A percentile compares a stretch with the other conserved stretches of the same genome.
Evolutionary conservation across 306 rosid genomes (phyloP).

Genomic region (Glycine tomentella): DNA sequence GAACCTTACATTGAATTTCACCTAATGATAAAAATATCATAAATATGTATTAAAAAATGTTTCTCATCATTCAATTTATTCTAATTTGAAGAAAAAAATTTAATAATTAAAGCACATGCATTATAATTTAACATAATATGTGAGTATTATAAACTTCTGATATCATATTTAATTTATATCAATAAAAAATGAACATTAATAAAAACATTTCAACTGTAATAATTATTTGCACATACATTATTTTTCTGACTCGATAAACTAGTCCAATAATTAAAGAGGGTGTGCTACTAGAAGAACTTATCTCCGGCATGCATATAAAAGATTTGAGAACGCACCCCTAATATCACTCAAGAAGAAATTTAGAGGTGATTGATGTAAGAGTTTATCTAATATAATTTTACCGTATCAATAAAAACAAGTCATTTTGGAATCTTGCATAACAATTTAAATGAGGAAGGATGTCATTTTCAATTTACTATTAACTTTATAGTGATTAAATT

Average conservation of each 20-base stretch:
- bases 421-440: not conserved
- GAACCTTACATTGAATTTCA: not conserved
- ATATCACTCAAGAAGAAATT: not conserved
- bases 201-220: not conserved
- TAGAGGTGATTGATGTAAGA: conserved; percentile 3
- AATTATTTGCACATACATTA: not conserved
- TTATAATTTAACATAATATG: too few species aligned
- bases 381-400: not conserved
- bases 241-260: not conserved
- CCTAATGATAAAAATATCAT: not conserved
- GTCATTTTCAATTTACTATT: not conserved
- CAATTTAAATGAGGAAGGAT: not conserved
- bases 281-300: not conserved
- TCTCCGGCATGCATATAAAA: conserved; percentile 5
- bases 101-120: conserved; percentile 12
- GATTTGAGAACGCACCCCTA: not conserved
- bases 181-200: too few species aligned
- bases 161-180: too few species aligned
- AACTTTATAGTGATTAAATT: too few species aligned
- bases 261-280: conserved; percentile 2
- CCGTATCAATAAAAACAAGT: not conserved
- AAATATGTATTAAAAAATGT: not conserved
- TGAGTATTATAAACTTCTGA: too few species aligned
- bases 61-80: too few species aligned
- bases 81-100: too few species aligned